phyloP scores from a whole-genome alignment of 768 basidiomycete species.

The Tephrocybe sp. region DNA sequence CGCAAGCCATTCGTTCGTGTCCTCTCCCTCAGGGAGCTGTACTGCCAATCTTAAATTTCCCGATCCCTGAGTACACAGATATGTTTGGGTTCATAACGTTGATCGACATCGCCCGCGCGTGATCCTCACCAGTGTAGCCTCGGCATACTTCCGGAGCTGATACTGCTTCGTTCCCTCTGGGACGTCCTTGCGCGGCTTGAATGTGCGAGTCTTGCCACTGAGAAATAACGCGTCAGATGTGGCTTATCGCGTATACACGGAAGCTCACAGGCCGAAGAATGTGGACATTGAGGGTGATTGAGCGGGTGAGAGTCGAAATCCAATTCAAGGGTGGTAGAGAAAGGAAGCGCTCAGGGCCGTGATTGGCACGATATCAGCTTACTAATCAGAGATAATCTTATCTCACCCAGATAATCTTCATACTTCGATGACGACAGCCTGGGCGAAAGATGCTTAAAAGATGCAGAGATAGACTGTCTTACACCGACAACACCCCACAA shows the following conservation, averaged over 20 bases:
- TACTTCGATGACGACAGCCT: not conserved
- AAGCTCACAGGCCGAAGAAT: constrained; percentile 83
- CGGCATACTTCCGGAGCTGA: constrained; percentile 96
- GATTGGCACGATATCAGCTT: not conserved
- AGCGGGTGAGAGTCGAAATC: not conserved
- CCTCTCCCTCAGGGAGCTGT: constrained; percentile 94
- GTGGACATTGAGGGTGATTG: constrained; percentile 59
- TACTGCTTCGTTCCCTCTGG: constrained; percentile 98
- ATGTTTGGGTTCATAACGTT: too few species aligned
- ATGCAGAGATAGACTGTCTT: not conserved
- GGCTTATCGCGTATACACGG: constrained; percentile 6
- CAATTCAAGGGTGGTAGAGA: too few species aligned
- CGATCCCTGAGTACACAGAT: constrained; percentile 85
- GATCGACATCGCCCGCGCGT: too few species aligned
- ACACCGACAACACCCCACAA: not conserved
- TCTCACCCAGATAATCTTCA: too few species aligned
- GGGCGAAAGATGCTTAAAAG: not conserved
- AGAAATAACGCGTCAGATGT: not conserved
- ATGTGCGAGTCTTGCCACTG: constrained; percentile 90
- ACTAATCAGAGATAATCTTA: constrained; percentile 3
- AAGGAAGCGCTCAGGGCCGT: too few species aligned
- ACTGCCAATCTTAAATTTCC: constrained; percentile 94
- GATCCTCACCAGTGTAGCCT: constrained; percentile 79
- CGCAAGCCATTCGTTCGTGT: constrained; percentile 98
- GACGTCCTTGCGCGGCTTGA: constrained; percentile 94